Percentiles rank a stretch among this genome's conserved stretches.
Evolutionary conservation across 2,329 filamentous ascomycete genomes (phyloP).

Genomic region (Phialophora expanda): DNA sequence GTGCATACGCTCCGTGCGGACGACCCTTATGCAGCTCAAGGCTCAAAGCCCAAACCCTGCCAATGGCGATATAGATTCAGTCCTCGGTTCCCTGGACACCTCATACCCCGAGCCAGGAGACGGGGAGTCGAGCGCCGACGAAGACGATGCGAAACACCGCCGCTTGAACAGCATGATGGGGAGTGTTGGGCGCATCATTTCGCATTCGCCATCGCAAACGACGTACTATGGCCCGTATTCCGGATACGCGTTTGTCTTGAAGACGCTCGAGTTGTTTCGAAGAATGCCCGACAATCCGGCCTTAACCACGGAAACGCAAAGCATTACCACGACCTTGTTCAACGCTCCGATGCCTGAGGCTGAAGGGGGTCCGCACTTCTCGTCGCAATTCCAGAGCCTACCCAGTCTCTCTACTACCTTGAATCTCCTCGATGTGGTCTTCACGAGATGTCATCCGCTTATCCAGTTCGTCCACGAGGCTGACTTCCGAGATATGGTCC

Average conservation of each 20-base stretch:
- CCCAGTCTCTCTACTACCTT: conserved; percentile 24
- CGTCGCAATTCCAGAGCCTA: conserved; percentile 18
- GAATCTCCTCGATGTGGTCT: conserved; percentile 27
- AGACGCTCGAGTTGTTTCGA: conserved; percentile 33
- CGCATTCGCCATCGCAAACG: conserved; percentile 24
- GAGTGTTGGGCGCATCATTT: conserved; percentile 18
- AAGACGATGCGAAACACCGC: conserved; percentile 14
- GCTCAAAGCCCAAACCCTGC: conserved; percentile 14
- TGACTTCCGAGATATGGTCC: conserved; percentile 31
- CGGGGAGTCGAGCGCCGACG: conserved; percentile 20
- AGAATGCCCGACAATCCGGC: conserved; percentile 16
- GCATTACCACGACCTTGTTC: conserved; percentile 25
- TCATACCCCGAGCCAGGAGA: conserved; percentile 23
- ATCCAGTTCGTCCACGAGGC: conserved; percentile 33
- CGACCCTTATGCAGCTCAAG: conserved; percentile 28
- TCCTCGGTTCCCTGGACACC: conserved; percentile 28
- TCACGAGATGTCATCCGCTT: conserved; percentile 31
- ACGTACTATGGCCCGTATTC: conserved; percentile 32
- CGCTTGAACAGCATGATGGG: conserved; percentile 33
- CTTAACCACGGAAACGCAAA: conserved; percentile 15
- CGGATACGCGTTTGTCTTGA: conserved; percentile 31
- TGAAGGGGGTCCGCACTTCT: conserved; percentile 7
- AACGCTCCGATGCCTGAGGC: conserved; percentile 23
- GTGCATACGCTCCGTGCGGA: conserved; percentile 27
- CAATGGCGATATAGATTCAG: conserved; percentile 23